phyloP scores from a whole-genome alignment of 495 filamentous ascomycete species.

The Cercophora scortea region DNA sequence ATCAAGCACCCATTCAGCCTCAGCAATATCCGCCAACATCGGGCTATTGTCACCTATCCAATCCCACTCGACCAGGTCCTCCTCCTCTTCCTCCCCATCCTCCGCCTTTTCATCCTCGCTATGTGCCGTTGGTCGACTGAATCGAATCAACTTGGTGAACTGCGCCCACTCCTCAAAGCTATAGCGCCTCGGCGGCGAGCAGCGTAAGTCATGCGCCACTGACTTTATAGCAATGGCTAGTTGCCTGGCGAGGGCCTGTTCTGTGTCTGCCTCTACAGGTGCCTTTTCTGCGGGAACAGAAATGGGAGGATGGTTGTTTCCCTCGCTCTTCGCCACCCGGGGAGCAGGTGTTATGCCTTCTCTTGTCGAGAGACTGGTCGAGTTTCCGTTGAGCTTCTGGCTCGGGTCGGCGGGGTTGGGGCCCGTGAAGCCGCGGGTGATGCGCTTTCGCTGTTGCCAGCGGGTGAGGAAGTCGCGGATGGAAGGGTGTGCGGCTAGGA shows the following conservation, averaged over 20 bases:
- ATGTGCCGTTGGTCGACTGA: constrained; percentile 7
- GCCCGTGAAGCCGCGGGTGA: constrained; percentile 18
- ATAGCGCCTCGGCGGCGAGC: constrained; percentile 48
- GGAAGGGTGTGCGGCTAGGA: constrained; percentile 26
- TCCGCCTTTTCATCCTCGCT: neutral
- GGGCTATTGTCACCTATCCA: constrained; percentile 65
- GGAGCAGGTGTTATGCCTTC: neutral
- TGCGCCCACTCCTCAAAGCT: constrained; percentile 66
- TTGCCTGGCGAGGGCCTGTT: constrained; percentile 52
- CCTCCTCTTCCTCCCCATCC: neutral
- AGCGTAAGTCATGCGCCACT: constrained; percentile 50
- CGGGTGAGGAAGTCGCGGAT: constrained; percentile 9
- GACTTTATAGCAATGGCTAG: constrained; percentile 52
- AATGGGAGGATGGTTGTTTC: constrained; percentile 10
- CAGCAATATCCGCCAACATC: constrained; percentile 50
- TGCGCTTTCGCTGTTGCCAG: constrained; percentile 14
- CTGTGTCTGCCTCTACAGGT: constrained; percentile 8
- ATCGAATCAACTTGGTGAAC: constrained; percentile 44
- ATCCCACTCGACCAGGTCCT: constrained; percentile 48
- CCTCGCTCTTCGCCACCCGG: neutral
- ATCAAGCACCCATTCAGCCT: constrained; percentile 56
- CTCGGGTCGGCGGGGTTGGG: constrained; percentile 34
- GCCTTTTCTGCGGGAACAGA: neutral
- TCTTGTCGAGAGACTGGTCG: neutral
- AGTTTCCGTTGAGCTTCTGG: neutral